Evolutionary conservation across 169 alveolate species (phyloP).

Genomic region (Eimeria falciformis): DNA sequence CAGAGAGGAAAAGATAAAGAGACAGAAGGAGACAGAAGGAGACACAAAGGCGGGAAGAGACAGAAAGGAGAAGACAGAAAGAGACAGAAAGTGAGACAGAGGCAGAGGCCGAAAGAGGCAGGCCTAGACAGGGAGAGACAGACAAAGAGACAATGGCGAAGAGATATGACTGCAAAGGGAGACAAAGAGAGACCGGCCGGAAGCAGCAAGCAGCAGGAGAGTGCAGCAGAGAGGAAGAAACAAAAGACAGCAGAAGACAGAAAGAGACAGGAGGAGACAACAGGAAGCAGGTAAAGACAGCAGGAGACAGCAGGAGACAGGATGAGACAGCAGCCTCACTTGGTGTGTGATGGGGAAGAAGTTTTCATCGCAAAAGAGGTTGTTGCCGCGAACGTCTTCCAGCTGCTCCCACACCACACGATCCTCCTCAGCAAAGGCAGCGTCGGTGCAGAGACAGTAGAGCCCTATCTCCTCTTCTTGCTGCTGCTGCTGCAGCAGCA

Average conservation of each 20-base stretch:
- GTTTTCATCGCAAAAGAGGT: background rate
- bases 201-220: no score
- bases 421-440: background rate
- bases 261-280: no score
- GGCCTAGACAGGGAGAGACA: background rate
- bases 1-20: background rate
- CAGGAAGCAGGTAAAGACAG: slow-evolving; percentile 89
- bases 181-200: background rate
- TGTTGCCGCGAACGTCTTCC: background rate
- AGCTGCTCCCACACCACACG: background rate
- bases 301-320: slow-evolving; percentile 96
- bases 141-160: background rate
- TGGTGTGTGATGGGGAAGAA: slow-evolving; percentile 94
- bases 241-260: no score
- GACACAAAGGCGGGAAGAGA: background rate
- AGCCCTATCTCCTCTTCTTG: background rate
- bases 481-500: background rate
- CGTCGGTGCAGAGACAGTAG: slow-evolving; percentile 5
- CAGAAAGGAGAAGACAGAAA: background rate
- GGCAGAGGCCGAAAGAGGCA: background rate
- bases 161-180: background rate
- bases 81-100: background rate
- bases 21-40: background rate
- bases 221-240: no score
- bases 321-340: no score